phyloP scores from a whole-genome alignment of 768 basidiomycete genomes.

The Paxillus rubicundulus region DNA sequence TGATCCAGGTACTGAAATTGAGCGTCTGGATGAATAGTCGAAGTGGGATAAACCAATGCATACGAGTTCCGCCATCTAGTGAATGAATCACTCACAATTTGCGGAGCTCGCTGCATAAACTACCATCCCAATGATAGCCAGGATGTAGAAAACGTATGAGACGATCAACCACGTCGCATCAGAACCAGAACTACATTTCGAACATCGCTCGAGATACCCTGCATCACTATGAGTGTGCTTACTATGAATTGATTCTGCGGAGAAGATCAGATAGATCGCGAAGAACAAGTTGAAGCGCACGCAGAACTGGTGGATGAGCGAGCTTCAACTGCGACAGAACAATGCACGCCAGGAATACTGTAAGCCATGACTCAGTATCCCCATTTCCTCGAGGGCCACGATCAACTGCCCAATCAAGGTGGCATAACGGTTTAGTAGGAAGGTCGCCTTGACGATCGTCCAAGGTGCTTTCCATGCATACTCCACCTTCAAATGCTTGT shows the following conservation, averaged over 20 bases:
- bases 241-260: slow-evolving; percentile 15
- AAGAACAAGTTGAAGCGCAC: slow-evolving; percentile 5
- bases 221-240: neutral
- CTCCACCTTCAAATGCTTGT: slow-evolving; percentile 2
- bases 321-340: neutral
- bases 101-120: slow-evolving; percentile 1
- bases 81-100: slow-evolving; percentile 10
- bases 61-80: neutral
- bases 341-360: neutral
- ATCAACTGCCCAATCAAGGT: slow-evolving; percentile 13
- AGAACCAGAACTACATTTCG: slow-evolving; percentile 15
- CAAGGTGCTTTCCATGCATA: slow-evolving; percentile 17
- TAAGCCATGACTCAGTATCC: neutral
- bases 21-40: neutral
- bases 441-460: slow-evolving; percentile 9
- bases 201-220: neutral
- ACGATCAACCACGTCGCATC: slow-evolving; percentile 1
- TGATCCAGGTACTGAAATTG: neutral
- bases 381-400: slow-evolving; percentile 4
- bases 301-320: slow-evolving; percentile 10
- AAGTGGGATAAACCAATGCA: neutral
- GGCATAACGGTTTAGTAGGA: slow-evolving; percentile 18
- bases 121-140: slow-evolving; percentile 3
- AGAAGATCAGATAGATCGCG: slow-evolving; percentile 7
- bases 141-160: slow-evolving; percentile 7